Evolutionary conservation across 257 asterid species (phyloP).

Genomic region (Vinca minor): DNA sequence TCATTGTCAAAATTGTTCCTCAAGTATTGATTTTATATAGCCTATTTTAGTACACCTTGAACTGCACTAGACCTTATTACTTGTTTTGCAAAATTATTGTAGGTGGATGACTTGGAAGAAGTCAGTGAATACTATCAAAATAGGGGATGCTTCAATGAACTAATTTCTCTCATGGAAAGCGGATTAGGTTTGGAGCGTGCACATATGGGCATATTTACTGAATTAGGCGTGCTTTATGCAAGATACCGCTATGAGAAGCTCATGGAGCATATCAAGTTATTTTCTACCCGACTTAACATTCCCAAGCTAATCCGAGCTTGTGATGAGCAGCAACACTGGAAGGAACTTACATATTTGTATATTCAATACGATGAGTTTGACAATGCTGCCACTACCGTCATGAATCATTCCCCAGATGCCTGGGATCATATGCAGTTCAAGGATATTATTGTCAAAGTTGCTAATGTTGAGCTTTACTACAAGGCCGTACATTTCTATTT

Average conservation of each 20-base stretch:
- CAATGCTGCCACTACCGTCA: conserved; percentile 98
- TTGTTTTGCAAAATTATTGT: conserved; percentile 4
- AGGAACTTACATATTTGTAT: conserved; percentile 84
- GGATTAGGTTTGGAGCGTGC: conserved; percentile 99
- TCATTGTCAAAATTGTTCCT: neutral
- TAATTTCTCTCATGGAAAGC: conserved; percentile 97
- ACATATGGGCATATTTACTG: conserved; percentile 98
- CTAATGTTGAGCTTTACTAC: conserved; percentile 95
- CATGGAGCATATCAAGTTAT: conserved; percentile 96
- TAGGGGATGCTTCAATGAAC: conserved; percentile 96
- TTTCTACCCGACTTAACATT: conserved; percentile 89
- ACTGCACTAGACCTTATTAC: neutral
- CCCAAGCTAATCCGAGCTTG: conserved; percentile 98
- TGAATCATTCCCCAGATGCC: conserved; percentile 99
- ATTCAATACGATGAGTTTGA: conserved; percentile 95
- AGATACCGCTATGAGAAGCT: conserved; percentile 98
- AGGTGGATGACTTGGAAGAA: conserved; percentile 99
- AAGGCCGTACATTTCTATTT: conserved; percentile 99
- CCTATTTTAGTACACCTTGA: neutral
- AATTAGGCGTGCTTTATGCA: conserved; percentile 94
- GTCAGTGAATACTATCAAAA: conserved; percentile 96
- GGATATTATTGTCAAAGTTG: conserved; percentile 91
- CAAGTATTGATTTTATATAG: neutral
- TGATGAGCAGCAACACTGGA: conserved; percentile 99
- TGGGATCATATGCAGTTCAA: conserved; percentile 99